A percentile compares a stretch with the other conserved stretches of the same genome.
Evolutionary conservation across 2,329 filamentous ascomycete genomes (phyloP).

Genomic region (Aspergillus thermomutatus): DNA sequence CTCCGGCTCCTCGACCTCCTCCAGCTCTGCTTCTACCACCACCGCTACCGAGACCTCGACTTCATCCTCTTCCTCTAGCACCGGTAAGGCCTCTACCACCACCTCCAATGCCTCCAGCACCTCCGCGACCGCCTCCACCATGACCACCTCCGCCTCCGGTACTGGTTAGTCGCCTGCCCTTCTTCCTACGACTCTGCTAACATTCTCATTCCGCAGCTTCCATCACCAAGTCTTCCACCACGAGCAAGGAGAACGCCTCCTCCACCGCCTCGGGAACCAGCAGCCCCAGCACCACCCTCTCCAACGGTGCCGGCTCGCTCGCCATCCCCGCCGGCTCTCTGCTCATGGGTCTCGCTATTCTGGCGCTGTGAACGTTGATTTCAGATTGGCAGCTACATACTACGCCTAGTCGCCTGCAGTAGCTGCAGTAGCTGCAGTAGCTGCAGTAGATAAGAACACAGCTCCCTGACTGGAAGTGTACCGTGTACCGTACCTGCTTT

Average conservation of each 20-base stretch:
- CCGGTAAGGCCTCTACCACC: slow-evolving; percentile 2
- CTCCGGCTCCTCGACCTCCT: slow-evolving; percentile 9
- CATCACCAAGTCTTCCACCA: slow-evolving; percentile 12
- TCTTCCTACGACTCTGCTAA: slow-evolving; percentile 16
- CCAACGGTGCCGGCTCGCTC: slow-evolving; percentile 16
- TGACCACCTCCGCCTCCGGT: slow-evolving; percentile 3
- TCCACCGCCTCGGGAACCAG: slow-evolving; percentile 12
- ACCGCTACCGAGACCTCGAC: slow-evolving; percentile 12
- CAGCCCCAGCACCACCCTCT: not conserved
- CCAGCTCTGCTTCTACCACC: slow-evolving; percentile 8
- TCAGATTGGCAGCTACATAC: no score
- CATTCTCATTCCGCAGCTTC: slow-evolving; percentile 9
- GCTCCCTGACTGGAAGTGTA: not conserved
- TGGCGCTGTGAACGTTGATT: slow-evolving; percentile 18
- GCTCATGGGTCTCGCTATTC: slow-evolving; percentile 23
- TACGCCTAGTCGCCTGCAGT: no score
- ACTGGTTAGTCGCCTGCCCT: slow-evolving; percentile 16
- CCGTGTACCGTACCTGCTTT: not conserved
- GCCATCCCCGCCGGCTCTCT: slow-evolving; percentile 27
- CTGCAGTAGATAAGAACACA: not conserved
- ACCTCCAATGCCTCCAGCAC: slow-evolving; percentile 6
- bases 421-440: no score
- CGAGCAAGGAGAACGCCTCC: not conserved
- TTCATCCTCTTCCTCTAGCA: slow-evolving; percentile 8
- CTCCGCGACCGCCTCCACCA: slow-evolving; percentile 3